Conservation (phyloP, 2,329 filamentous ascomycete genomes). For the Trichophyton equinum region DNA sequence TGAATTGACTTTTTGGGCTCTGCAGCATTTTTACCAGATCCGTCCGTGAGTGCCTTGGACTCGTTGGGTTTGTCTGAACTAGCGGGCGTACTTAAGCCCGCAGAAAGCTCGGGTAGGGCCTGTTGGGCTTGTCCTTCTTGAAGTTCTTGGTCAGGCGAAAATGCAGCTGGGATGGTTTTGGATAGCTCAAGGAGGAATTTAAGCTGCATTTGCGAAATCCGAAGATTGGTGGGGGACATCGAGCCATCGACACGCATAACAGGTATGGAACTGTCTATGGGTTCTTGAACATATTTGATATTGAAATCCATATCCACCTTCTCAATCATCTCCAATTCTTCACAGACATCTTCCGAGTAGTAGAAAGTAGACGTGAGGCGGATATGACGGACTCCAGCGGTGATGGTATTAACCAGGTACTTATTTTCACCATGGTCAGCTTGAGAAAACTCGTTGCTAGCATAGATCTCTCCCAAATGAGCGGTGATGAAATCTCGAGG, state of each 20-base stretch:
- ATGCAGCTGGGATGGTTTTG: constrained; percentile 74
- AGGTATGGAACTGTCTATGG: constrained; percentile 60
- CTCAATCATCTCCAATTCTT: constrained; percentile 93
- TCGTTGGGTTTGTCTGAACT: constrained; percentile 8
- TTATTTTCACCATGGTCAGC: constrained; percentile 61
- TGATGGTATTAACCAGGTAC: constrained; percentile 74
- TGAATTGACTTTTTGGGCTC: constrained; percentile 73
- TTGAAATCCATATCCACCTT: constrained; percentile 91
- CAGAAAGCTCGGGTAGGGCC: constrained; percentile 47
- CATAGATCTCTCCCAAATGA: constrained; percentile 93
- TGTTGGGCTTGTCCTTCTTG: constrained; percentile 61
- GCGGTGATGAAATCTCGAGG: constrained; percentile 76
- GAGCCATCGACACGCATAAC: constrained; percentile 83
- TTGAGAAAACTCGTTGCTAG: constrained; percentile 80
- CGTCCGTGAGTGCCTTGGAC: constrained; percentile 6
- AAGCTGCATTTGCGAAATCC: constrained; percentile 79
- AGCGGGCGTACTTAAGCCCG: constrained; percentile 16
- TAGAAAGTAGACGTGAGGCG: constrained; percentile 80
- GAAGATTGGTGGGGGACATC: constrained; percentile 87
- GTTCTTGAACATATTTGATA: constrained; percentile 83
- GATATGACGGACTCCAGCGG: constrained; percentile 83
- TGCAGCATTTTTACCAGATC: constrained; percentile 37
- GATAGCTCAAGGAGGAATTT: constrained; percentile 82
- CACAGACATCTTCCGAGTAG: constrained; percentile 56
- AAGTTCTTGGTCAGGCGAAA: constrained; percentile 60